Base-by-base conservation (phyloP, 2,329 filamentous ascomycete genomes). In the Chaetomium sp. region DNA sequence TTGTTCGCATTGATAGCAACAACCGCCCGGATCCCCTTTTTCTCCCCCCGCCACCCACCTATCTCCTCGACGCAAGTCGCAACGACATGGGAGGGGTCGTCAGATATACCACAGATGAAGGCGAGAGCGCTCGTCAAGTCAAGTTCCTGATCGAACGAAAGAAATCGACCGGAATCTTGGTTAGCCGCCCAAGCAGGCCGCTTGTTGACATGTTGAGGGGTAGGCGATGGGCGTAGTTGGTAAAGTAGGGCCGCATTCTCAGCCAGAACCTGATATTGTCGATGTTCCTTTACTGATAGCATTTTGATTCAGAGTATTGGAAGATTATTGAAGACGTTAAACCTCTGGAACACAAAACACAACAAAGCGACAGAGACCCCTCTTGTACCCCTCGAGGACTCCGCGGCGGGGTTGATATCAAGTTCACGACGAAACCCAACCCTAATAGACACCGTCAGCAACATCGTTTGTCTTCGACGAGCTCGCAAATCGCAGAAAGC, bases 221-320 rank as follows among this genome's bases (percentile, higher is more conserved):
- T 34, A 5, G 57, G 54, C 10, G 55, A 36, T 11, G 44, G 34
- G 12, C 9, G 14, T 6, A 63, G 45, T 3, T 55, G 12, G 8
- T 52, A 61, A 27, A 64, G 38, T 5, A 61, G 44, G 8, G 59
- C 50, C 12, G 57, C 45, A 11, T 63, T 59, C 43, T 64, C 58
- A 33, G 54, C 59, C 40, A 52, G 49, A 5, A 3, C 49, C 9
- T 57, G 40, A 10, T 2, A 4, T 3, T 27, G 37, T 10, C 38
- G 42, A n/a, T 4, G 38, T 27, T 52, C 44, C 8, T 4, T 27
- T 44, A 48, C 32, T 32, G 44, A 46, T n/a, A 47, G 10, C 52
- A 59, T 59, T 27, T 27, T 27, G 19, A 27, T 27, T n/a, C n/a
- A 27, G 19, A 27, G 3, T 27, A 3, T 27, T 27, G 19, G 19